Evolutionary conservation across 2,329 filamentous ascomycete genomes (phyloP), one percentile per base, ranked within the genome.

Genomic region (Scedosporium minutisporum): DNA sequence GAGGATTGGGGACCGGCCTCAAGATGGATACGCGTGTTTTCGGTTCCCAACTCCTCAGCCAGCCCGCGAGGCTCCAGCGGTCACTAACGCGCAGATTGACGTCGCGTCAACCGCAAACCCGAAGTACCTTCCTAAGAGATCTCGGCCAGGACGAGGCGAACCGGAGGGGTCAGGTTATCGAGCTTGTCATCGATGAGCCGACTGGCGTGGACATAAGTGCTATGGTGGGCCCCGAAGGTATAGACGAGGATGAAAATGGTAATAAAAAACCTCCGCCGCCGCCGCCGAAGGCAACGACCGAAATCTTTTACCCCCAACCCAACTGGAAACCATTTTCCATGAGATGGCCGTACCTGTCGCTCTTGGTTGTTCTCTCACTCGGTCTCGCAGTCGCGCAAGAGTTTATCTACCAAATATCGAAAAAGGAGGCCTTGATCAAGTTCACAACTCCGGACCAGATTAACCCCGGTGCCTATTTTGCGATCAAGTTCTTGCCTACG

Each of bases 321-420:
- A 82, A 88, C 70, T 88, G 86, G 86, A 87, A 85, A 69, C 86
- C 86, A 0, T 81, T 86, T 64, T 80, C 82, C 0, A 88, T 88
- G 84, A 77, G 82, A 33, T 83, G 81, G 78, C 83, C 83, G 0
- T 88, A 87, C 66, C 76, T 88, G 2, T 68, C 74, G 1, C 69
- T 76, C 42, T 74, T 88, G 18, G 77, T 87, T 25, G 10, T 82
- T 1, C 64, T 87, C 9, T 87, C 86, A 0, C 63, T 83, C 5
- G 72, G 70, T 0, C 73, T 88, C 27, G 83, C 78, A 6, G 76
- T 75, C 23, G 73, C 73, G 44, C 79, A 84, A 66, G 86, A 88
- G 70, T 67, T 81, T 3, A 67, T 87, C 0, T 87, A 80, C 65
- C 84, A 78, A 48, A 73, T 71, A 63, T 85, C 82, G 23, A 66